These are phyloP conservation scores for Glebionis coronaria DNA, from an alignment of 129 eudicot species.

Conservation along the genomic window DNA sequence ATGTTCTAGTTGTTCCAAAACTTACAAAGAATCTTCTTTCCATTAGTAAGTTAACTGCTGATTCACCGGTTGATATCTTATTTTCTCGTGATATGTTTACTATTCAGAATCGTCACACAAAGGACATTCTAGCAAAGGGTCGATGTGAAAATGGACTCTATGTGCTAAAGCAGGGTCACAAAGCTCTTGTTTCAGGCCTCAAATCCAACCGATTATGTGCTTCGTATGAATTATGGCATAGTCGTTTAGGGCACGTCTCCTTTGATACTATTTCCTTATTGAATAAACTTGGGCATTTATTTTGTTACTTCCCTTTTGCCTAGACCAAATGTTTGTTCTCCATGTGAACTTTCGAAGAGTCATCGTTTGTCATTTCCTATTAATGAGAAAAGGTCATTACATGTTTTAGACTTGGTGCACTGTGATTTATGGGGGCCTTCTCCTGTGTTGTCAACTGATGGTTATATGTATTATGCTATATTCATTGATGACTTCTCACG, in stretches of 20 bases:
- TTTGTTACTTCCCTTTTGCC: too few relatives aligned
- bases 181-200: not conserved
- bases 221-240: not conserved
- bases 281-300: too few relatives aligned
- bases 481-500: too few relatives aligned
- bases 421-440: too few relatives aligned
- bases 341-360: too few relatives aligned
- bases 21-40: not conserved
- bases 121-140: not conserved
- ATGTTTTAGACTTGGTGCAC: too few relatives aligned
- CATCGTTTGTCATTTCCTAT: too few relatives aligned
- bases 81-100: not conserved
- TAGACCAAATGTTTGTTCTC: too few relatives aligned
- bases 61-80: not conserved
- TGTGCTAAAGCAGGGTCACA: not conserved
- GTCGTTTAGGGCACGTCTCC: not conserved
- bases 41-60: not conserved
- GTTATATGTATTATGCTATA: too few relatives aligned
- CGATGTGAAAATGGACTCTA: constrained; percentile 2
- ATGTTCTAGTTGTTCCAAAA: not conserved
- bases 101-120: not conserved
- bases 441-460: too few relatives aligned
- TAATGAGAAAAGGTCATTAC: too few relatives aligned
- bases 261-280: too few relatives aligned
- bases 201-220: not conserved